phyloP scores from a whole-genome alignment of 768 basidiomycete species.

The Kockovaella imperatae region DNA sequence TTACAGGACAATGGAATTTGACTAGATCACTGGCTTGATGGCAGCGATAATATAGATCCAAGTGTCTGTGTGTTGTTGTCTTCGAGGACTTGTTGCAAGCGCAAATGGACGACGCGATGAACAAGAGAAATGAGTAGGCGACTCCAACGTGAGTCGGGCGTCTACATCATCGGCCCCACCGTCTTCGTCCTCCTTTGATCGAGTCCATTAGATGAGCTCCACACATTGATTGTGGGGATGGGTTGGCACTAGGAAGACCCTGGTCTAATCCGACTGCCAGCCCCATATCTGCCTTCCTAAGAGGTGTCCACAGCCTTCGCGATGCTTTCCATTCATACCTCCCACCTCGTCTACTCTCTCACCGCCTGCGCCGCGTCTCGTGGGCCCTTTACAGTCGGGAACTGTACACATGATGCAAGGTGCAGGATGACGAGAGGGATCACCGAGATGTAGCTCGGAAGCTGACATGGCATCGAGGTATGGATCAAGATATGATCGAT shows the following conservation, averaged over 20 bases:
- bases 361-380: conserved; percentile 38
- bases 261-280: conserved; percentile 13
- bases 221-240: too few species aligned
- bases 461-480: conserved; percentile 34
- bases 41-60: too few species aligned
- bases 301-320: conserved; percentile 39
- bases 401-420: conserved; percentile 35
- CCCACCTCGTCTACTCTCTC: conserved; percentile 39
- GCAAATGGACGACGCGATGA: too few species aligned
- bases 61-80: too few species aligned
- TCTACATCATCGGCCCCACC: too few species aligned
- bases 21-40: too few species aligned
- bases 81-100: too few species aligned
- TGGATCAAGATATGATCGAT: conserved; percentile 24
- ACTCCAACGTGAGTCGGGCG: too few species aligned
- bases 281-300: conserved; percentile 38
- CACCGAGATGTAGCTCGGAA: conserved; percentile 20
- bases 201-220: too few species aligned
- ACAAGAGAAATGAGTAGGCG: too few species aligned
- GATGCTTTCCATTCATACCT: conserved; percentile 36
- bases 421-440: conserved; percentile 11
- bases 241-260: neutral
- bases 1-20: too few species aligned
- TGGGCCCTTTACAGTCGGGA: conserved; percentile 41
- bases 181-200: too few species aligned